Conservation (phyloP, 192 early-diverging fungal species). For the Coemansia sp. region DNA sequence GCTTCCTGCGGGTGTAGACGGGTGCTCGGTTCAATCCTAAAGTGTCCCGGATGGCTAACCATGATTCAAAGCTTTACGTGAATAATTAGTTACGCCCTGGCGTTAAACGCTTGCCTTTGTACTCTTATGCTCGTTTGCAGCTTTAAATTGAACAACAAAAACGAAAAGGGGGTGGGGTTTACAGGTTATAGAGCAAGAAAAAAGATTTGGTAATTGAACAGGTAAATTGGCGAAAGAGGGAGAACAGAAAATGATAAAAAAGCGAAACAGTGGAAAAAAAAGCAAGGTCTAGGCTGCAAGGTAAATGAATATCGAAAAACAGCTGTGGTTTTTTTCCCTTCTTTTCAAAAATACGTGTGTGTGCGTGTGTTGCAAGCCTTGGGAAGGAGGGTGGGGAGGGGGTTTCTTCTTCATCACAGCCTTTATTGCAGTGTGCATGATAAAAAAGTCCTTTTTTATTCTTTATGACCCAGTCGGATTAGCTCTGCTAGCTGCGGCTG, state of each 20-base stretch:
- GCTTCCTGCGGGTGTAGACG: slow-evolving; percentile 55
- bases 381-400: background rate
- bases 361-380: background rate
- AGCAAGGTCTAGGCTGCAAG: background rate
- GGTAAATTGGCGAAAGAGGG: slow-evolving; percentile 1
- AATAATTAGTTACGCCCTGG: slow-evolving; percentile 11
- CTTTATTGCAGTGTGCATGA: background rate
- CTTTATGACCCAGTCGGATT: background rate
- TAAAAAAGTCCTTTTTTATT: background rate
- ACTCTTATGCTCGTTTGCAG: slow-evolving; percentile 5
- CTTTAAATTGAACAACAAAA: background rate
- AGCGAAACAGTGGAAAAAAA: slow-evolving; percentile 4
- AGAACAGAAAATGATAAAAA: slow-evolving; percentile 22
- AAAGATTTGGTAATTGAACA: background rate
- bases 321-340: background rate
- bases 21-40: slow-evolving; percentile 52
- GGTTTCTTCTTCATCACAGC: background rate
- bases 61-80: slow-evolving; percentile 18
- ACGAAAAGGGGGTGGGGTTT: background rate
- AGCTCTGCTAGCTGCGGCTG: slow-evolving; percentile 8
- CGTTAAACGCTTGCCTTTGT: slow-evolving; percentile 8
- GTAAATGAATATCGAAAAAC: background rate
- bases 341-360: background rate
- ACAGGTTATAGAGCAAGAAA: background rate
- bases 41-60: slow-evolving; percentile 27